A percentile compares a stretch with the other conserved stretches of the same genome.
Conservation (phyloP, 257 asterid species). For the Nyctanthes arbortristis region DNA sequence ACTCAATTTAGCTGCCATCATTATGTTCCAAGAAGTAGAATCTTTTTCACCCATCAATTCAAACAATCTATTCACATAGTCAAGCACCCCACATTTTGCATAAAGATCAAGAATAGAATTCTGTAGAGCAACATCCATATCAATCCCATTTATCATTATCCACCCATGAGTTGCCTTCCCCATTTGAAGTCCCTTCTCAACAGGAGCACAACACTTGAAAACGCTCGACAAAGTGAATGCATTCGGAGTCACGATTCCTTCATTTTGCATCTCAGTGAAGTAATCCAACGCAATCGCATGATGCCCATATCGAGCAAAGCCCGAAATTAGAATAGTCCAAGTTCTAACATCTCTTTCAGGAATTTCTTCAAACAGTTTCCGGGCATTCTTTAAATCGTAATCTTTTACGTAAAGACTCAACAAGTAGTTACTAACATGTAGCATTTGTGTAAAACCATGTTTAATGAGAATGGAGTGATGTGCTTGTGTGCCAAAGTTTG, state of each 20-base stretch:
- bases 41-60: constrained; percentile 49
- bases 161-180: constrained; percentile 71
- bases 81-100: constrained; percentile 43
- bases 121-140: constrained; percentile 48
- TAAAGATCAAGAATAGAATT: constrained; percentile 76
- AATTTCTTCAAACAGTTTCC: constrained; percentile 73
- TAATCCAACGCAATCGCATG: constrained; percentile 42
- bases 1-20: constrained; percentile 54
- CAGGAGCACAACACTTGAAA: constrained; percentile 57
- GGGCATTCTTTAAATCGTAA: constrained; percentile 29
- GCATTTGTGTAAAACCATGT: constrained; percentile 37
- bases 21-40: constrained; percentile 72
- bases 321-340: constrained; percentile 74
- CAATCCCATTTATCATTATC: constrained; percentile 46
- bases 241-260: constrained; percentile 54
- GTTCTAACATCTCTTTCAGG: constrained; percentile 61
- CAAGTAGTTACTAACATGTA: constrained; percentile 38
- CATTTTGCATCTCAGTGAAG: constrained; percentile 55
- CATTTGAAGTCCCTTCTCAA: constrained; percentile 37
- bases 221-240: constrained; percentile 62
- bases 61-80: constrained; percentile 46
- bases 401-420: constrained; percentile 40
- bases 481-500: constrained; percentile 16
- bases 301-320: constrained; percentile 45
- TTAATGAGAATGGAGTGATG: constrained; percentile 52